Base-by-base conservation (phyloP, 257 asterid genomes). In the Verbascum thapsus region DNA sequence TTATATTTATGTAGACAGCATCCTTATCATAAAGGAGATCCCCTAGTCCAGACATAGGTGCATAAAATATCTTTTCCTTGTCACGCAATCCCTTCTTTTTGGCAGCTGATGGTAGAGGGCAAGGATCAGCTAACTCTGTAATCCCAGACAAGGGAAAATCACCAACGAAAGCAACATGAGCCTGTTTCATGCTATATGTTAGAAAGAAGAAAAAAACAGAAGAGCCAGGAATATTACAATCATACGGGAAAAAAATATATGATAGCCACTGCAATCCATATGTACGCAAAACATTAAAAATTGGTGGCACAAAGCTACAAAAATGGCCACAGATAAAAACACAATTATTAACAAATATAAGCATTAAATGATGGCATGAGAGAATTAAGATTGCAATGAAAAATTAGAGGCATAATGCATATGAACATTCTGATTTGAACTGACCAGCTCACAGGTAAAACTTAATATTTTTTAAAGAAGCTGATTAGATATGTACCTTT, bases 41-140 rank as follows among this genome's bases (percentile, higher is more conserved):
- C 47, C 99, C 99, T 55, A 94, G 71, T 60, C 99, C 99, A 53
- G 97, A 94, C 97, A 94, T 83, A 32, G 99, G 99, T 17, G 97
- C 99, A 85, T 94, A 94, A 74, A 94, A 90, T 39, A 94, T 78
- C 77, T 87, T 94, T 69, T 94, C 99, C 71, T 90, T 94, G 85
- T 94, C 97, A 64, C 99, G 92, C 47, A 94, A 59, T 56, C 99
- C 96, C 77, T 94, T 94, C 85, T 90, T 94, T 78, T 90, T 94
- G 75, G 95, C 99, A 72, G 83, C 96, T 58, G 95, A 85, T 43
- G 99, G 99, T 63, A 94, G 80, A 71, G 99, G 97, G 72, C 99
- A 94, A 15, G 99, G 99, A 81, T 94, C 99, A 47, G 92, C 80
- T 68, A 90, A 68, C 7, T 81, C 81, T 2, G 94, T 72, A 61